Evolutionary conservation across 2,329 filamentous ascomycete genomes (phyloP).

Genomic region (Diplocarpon rosae): DNA sequence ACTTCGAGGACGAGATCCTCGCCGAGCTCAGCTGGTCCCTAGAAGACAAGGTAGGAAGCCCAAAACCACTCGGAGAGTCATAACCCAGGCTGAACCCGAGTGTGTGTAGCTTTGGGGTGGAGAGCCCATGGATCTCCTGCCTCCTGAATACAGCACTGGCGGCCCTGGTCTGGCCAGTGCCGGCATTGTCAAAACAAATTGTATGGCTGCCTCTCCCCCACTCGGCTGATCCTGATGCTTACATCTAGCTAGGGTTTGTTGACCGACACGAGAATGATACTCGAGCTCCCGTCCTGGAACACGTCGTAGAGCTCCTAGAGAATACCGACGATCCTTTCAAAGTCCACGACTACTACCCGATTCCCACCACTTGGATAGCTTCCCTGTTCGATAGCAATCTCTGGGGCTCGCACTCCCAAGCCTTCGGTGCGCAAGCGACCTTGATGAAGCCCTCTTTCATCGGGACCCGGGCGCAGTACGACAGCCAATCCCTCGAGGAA

Average conservation of each 20-base stretch:
- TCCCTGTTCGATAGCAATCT: background rate
- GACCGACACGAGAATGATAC: background rate
- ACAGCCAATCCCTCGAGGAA: background rate
- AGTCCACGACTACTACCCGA: background rate
- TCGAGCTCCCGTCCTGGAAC: background rate
- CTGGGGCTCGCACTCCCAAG: background rate
- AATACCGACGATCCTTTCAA: background rate
- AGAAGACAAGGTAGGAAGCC: background rate
- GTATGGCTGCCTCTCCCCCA: background rate
- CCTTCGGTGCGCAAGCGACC: background rate
- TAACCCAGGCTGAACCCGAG: background rate
- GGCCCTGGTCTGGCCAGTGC: slow-evolving; percentile 1
- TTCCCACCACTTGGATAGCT: slow-evolving; percentile 1
- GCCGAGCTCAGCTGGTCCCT: slow-evolving; percentile 5
- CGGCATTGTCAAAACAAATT: slow-evolving; percentile 1
- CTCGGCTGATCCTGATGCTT: background rate
- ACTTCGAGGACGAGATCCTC: slow-evolving; percentile 5
- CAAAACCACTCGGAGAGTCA: no score
- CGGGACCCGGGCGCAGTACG: background rate
- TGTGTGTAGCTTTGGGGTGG: slow-evolving; percentile 1
- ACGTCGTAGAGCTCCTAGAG: background rate
- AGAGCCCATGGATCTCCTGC: background rate
- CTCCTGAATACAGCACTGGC: background rate
- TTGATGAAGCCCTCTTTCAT: background rate
- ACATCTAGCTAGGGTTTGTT: background rate